Evolutionary conservation across 2,329 filamentous ascomycete species (phyloP).

Genomic region (Sordariomycetes sp.): DNA sequence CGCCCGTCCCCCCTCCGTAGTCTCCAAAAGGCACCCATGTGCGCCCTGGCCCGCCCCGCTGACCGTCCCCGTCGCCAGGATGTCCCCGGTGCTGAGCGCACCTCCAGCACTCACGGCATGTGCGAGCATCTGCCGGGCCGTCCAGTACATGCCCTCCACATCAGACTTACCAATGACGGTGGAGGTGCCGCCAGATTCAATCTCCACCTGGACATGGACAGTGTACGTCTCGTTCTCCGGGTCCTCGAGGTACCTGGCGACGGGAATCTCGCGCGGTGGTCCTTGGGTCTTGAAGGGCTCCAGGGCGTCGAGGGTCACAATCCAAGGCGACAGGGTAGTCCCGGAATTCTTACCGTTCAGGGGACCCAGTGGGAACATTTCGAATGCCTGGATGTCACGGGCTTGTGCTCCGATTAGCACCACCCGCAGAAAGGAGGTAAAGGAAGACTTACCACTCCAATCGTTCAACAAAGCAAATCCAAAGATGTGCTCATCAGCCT

Average conservation of each 20-base stretch:
- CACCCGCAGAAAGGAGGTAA: conserved; percentile 19
- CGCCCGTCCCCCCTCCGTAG: conserved; percentile 20
- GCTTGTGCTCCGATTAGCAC: conserved; percentile 31
- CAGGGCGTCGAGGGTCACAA: conserved; percentile 40
- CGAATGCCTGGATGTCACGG: conserved; percentile 40
- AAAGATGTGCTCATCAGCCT: conserved; percentile 53
- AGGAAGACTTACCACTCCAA: conserved; percentile 25
- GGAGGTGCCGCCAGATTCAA: conserved; percentile 16
- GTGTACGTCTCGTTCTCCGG: conserved; percentile 19
- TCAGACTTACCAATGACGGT: conserved; percentile 17
- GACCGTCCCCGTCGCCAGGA: conserved; percentile 27
- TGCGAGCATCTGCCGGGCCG: conserved; percentile 52
- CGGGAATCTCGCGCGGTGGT: conserved; percentile 47
- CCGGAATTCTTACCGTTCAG: conserved; percentile 44
- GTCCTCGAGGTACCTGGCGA: conserved; percentile 28
- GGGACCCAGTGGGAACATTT: conserved; percentile 43
- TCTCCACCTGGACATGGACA: conserved; percentile 16
- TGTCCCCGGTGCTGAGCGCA: conserved; percentile 52
- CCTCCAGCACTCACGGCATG: conserved; percentile 64
- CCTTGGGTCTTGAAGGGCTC: conserved; percentile 31
- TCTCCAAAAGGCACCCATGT: conserved; percentile 26
- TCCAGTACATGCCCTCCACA: conserved; percentile 19
- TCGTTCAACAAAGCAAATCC: conserved; percentile 51
- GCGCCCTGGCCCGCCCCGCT: conserved; percentile 17
- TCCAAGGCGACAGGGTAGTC: conserved; percentile 43